Percentiles rank a stretch among this genome's conserved stretches.
Conservation (phyloP, 805 yeast species). For the Cyberlindnera bimundalis region DNA sequence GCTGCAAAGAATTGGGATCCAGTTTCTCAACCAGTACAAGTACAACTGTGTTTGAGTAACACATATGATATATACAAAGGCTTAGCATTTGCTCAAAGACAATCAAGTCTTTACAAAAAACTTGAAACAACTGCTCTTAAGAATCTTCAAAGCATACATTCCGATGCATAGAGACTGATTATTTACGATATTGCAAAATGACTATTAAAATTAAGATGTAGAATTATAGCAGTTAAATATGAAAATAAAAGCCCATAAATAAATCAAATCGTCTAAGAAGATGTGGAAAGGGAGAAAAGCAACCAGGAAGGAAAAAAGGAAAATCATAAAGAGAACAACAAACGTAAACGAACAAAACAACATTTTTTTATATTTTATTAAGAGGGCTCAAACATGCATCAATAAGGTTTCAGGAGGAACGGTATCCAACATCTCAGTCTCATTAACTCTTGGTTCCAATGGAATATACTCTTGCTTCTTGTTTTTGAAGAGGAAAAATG, state of each 20-base stretch:
- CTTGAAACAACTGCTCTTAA: slow-evolving; percentile 4
- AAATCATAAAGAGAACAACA: slow-evolving; percentile 2
- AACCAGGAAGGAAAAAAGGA: background rate
- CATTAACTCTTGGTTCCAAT: slow-evolving; percentile 53
- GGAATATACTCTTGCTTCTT: slow-evolving; percentile 41
- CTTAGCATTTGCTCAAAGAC: slow-evolving; percentile 21
- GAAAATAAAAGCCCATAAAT: background rate
- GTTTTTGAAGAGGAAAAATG: slow-evolving; percentile 33
- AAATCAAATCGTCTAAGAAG: background rate
- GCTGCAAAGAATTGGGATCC: slow-evolving; percentile 70
- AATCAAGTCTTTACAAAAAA: slow-evolving; percentile 19
- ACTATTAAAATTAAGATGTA: too few relatives aligned
- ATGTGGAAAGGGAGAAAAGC: background rate
- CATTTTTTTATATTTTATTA: too few relatives aligned
- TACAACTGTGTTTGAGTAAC: slow-evolving; percentile 28
- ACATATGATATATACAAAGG: slow-evolving; percentile 31
- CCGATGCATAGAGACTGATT: too few relatives aligned
- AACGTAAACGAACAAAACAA: too few relatives aligned
- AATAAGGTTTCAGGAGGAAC: slow-evolving; percentile 58
- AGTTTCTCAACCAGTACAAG: slow-evolving; percentile 27
- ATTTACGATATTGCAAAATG: too few relatives aligned
- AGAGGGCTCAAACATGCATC: slow-evolving; percentile 31
- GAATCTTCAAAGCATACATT: background rate
- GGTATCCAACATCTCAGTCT: slow-evolving; percentile 55
- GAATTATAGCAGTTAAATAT: too few relatives aligned